Base-by-base conservation (phyloP, 306 rosid genomes). In the Quercus suber region DNA sequence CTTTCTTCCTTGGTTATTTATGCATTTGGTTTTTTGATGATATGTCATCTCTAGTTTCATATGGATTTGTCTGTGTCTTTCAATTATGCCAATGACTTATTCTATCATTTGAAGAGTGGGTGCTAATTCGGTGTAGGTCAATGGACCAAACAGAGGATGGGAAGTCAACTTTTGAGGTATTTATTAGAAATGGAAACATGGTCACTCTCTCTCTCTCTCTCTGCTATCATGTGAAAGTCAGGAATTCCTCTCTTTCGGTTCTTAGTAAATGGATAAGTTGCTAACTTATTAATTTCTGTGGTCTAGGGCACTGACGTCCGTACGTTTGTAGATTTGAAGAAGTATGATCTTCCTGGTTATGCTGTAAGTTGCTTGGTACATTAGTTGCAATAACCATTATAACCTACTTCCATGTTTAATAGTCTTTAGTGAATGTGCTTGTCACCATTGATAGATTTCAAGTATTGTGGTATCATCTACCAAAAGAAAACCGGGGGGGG, bases 261-360 rank as follows among this genome's bases (percentile, higher is more conserved):
- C 53, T 20, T 56, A 56, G 21, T 56, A 56, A 64, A 60, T 68
- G 55, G 31, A 61, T 78, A 15, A 45, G 79, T 63, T 79, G 59
- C 70, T 64, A 58, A 90, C 10, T n/a, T n/a, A 49, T 49, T n/a
- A 56, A 56, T 56, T 56, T 56, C 14, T 56, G n/a, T 56, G 61
- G 23, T n/a, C 61, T 56, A 56, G 61, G 61, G 21, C 21, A 5
- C 61, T 19, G 82, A 79, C 49, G 91, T 82, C 28, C 79, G 51
- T 76, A 30, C 77, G 55, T 78, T 74, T 35, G 65, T 2, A 69
- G 90, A 87, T 80, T 30, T 87, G 2, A 90, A 76, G 89, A 90
- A 88, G 83, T 67, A 86, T 33, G 94, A 88, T 3, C 81, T 90
- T 70, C 94, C 94, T 80, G 94, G 89, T 82, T 90, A 82, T 81